These are phyloP conservation scores for Tetrahymena malaccensis DNA, from an alignment of 73 alveolate genomes.

Conservation along the genomic window DNA sequence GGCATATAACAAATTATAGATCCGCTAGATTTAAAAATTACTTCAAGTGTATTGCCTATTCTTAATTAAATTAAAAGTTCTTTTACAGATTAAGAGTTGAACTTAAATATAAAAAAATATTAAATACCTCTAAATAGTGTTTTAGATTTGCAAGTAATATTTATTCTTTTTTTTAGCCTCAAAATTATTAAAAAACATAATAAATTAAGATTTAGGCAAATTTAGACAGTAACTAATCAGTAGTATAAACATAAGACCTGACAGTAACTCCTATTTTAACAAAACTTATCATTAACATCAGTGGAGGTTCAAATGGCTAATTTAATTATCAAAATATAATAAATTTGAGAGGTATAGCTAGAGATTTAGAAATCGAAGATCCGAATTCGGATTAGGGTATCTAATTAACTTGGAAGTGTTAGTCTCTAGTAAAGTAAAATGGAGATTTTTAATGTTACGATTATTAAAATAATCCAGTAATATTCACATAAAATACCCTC, in stretches of 20 bases:
- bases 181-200: too few species aligned
- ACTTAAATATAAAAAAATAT: too few species aligned
- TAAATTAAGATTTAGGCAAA: not conserved
- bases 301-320: not conserved
- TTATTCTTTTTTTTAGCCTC: too few species aligned
- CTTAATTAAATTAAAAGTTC: too few species aligned
- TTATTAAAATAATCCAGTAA: too few species aligned
- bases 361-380: not conserved
- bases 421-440: not conserved
- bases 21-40: too few species aligned
- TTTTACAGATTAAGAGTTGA: too few species aligned
- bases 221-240: not conserved
- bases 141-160: not conserved
- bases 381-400: not conserved
- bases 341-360: not conserved
- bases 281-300: too few species aligned
- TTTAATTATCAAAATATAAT: too few species aligned
- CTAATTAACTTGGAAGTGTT: not conserved
- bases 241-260: too few species aligned
- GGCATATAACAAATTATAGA: too few species aligned
- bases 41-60: too few species aligned
- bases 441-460: not conserved
- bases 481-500: not conserved
- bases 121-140: not conserved
- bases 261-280: not conserved